A percentile compares a stretch with the other conserved stretches of the same genome.
Evolutionary conservation across 306 rosid genomes (phyloP).

Genomic region (Sesbania bispinosa): DNA sequence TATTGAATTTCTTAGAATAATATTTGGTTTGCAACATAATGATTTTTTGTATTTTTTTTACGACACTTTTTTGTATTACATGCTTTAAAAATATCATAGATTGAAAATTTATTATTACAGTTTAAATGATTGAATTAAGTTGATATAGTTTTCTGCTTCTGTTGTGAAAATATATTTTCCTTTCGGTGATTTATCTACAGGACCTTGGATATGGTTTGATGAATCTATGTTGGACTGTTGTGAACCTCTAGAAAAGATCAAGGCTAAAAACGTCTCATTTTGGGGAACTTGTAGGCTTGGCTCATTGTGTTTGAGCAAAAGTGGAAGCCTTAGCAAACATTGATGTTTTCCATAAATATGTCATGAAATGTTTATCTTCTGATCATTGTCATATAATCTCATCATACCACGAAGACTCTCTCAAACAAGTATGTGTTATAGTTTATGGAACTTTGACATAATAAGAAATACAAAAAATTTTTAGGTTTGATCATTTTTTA

Average conservation of each 20-base stretch:
- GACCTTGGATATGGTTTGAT: conserved; percentile 99
- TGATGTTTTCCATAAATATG: conserved; percentile 62
- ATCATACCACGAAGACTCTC: conserved; percentile 70
- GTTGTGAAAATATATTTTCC: neutral
- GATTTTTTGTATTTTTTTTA: no score
- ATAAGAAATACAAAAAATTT: no score
- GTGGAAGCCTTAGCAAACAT: conserved; percentile 83
- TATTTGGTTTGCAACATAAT: neutral
- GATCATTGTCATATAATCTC: conserved; percentile 81
- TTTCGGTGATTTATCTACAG: conserved; percentile 37
- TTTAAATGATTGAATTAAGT: neutral
- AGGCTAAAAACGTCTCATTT: conserved; percentile 78
- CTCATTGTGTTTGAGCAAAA: conserved; percentile 95
- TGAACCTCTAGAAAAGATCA: conserved; percentile 81
- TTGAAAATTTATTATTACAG: neutral
- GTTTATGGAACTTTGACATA: neutral
- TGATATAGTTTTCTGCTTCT: neutral
- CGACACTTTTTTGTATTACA: neutral
- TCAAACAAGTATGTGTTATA: conserved; percentile 61
- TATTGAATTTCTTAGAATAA: neutral
- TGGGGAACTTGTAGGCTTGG: conserved; percentile 83
- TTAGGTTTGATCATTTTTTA: no score
- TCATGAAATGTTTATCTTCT: conserved; percentile 59
- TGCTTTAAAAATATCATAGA: neutral
- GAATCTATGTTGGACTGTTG: conserved; percentile 97